Evolutionary conservation across 371 early-diverging fungal species (phyloP), one percentile per base, ranked within the genome.

Genomic region (Lichtheimia ornata): DNA sequence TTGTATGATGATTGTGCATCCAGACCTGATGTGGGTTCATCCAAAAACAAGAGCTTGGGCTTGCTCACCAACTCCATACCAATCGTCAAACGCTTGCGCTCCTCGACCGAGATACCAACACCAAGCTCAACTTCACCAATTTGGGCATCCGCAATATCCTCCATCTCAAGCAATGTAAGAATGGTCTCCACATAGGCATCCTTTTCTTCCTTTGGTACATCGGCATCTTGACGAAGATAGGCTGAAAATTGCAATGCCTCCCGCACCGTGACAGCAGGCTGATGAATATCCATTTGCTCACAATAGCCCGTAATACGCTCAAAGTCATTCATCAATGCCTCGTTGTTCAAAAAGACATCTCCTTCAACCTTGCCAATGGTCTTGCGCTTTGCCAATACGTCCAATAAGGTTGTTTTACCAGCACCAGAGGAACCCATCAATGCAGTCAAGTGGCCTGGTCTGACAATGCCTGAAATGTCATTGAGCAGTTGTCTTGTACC

Each of bases 401-500:
- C 94, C 64, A 93, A 63, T 0, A 94, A 77, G 1, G 94, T 91
- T 0, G 94, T 90, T 73, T 96, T 95, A 50, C 96, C 96, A 22
- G 91, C 88, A 57, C 93, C 93, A 20, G 88, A 87, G 4, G 89
- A 81, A 20, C 94, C 94, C 88, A 94, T 88, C 20, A 94, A 65
- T 2, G 93, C 95, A 3, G 87, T 84, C 74, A 90, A 74, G 24
- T 82, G 79, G 51, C 91, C 91, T 0, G 88, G 86, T 61, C 83
- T 82, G 58, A 89, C 77, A 49, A 83, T 81, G n/a, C 79, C 74
- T 20, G 57, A 61, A 44, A 85, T 62, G 24, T 78, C 80, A 59
- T 76, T 71, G 18, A 83, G 69, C 13, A 83, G 70, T 63, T 80
- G 79, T 12, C 65, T 61, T 14, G 71, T 54, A 24, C 76, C 79